Evolutionary conservation across 129 eudicot species (phyloP), one percentile per base, ranked within the genome.

Genomic region (Mikania micrantha): DNA sequence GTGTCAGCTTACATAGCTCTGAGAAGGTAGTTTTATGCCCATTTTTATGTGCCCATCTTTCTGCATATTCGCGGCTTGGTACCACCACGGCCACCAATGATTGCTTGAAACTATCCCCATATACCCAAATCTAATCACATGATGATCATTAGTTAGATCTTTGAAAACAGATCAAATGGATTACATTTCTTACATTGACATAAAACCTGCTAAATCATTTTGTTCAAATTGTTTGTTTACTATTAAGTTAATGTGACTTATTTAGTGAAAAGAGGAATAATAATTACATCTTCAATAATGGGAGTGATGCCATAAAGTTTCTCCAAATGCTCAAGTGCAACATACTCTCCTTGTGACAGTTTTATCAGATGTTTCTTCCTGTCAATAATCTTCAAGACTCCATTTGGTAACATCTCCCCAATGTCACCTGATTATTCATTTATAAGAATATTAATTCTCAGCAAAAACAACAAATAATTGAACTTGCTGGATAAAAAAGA

Each of bases 311-410:
- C 32, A 35, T 89, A 94, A 60, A 94, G 84, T 78, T 89, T 94
- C 72, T 94, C 99, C 39, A 94, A 84, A 76, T 87, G 80, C 66
- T 94, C 99, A 12, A 94, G 69, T 59, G 97, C 95, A 56, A 94
- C 87, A 79, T 94, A 94, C 79, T 94, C 99, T 74, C 99, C 99
- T 50, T 86, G 95, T 56, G 99, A 94, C 41, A 89, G 83, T 72
- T 94, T 89, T 20, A 94, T 83, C 15, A 92, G 80, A 77, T 92
- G 87, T 78, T 92, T 92, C 85, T 83, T 82, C 80, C 98, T 67
- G 54, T 92, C 98, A 32, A 92, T 85, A 9, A 92, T 82, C 74
- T 77, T 84, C 16, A 92, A 68, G 15, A 79, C 77, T 69, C 98
- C 98, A 78, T 88, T 88, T 12, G 96, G 96, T 47, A 57, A 53